Conservation (phyloP, 495 filamentous ascomycete species). For the Tuber indicum region DNA sequence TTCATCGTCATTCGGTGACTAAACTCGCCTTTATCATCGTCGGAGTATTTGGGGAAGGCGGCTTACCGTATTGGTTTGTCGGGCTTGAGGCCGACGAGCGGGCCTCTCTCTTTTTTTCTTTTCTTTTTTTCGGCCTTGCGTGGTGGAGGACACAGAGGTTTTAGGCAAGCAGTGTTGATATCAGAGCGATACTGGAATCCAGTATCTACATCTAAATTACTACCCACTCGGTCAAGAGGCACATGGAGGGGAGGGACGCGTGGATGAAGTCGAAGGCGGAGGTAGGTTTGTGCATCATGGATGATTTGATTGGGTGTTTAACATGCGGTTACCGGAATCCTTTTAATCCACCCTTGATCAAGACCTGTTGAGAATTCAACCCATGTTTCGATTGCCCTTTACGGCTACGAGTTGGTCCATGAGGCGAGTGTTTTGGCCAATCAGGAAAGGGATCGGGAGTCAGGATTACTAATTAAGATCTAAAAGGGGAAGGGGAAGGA, state of each 20-base stretch:
- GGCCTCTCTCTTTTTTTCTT: background rate
- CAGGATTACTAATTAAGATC: background rate
- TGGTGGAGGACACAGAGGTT: background rate
- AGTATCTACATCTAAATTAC: background rate
- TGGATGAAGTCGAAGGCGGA: slow-evolving; percentile 1
- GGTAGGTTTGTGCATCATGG: background rate
- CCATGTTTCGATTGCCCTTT: background rate
- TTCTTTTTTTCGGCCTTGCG: background rate
- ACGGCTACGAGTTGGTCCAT: background rate
- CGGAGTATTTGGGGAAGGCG: background rate
- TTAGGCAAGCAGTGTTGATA: background rate
- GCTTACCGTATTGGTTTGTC: background rate
- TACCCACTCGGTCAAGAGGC: background rate
- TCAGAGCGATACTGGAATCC: background rate
- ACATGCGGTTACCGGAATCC: background rate
- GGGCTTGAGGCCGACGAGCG: background rate
- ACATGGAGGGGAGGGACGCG: background rate
- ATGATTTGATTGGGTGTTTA: background rate
- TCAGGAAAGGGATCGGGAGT: background rate
- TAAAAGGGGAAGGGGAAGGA: slow-evolving; percentile 18
- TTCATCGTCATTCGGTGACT: background rate
- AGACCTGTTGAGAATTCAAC: background rate
- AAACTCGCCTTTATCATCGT: background rate
- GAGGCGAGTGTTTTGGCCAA: background rate
- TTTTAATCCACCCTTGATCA: background rate